These are phyloP conservation scores for Candida rishiriensis DNA, from an alignment of 805 yeast species.

Conservation along the genomic window DNA sequence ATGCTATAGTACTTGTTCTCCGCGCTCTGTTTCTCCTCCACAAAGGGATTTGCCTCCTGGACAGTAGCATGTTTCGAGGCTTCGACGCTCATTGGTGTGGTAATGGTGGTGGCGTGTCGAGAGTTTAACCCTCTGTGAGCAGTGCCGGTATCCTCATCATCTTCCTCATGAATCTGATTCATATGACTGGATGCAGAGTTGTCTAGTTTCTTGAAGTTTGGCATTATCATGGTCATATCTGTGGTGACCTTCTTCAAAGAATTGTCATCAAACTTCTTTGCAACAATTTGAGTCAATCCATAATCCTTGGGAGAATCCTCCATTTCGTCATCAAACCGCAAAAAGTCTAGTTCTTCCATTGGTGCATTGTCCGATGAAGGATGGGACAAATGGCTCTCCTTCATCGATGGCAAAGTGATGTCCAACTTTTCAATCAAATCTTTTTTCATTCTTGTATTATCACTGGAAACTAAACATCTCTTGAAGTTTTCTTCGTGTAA, in stretches of 20 bases:
- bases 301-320: constrained; percentile 15
- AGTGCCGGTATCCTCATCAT: constrained; percentile 1
- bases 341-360: not conserved
- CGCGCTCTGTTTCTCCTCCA: constrained; percentile 7
- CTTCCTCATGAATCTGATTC: constrained; percentile 5
- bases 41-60: constrained; percentile 12
- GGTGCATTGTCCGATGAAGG: constrained; percentile 10
- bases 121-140: not conserved
- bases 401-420: not conserved
- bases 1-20: constrained; percentile 7
- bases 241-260: constrained; percentile 13
- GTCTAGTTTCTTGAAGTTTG: constrained; percentile 17
- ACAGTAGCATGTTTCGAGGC: too few species aligned
- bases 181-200: not conserved
- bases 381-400: not conserved
- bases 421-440: constrained; percentile 7
- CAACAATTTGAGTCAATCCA: constrained; percentile 28
- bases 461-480: constrained; percentile 12
- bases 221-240: constrained; percentile 37
- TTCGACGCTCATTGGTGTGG: too few species aligned
- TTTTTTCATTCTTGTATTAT: constrained; percentile 8
- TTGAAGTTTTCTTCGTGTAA: constrained; percentile 12
- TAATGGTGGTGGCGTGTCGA: too few species aligned
- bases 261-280: constrained; percentile 10
- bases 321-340: not conserved